A percentile compares a stretch with the other conserved stretches of the same genome.
Evolutionary conservation across 148 eudicot species (phyloP).

Genomic region (Silene conica): DNA sequence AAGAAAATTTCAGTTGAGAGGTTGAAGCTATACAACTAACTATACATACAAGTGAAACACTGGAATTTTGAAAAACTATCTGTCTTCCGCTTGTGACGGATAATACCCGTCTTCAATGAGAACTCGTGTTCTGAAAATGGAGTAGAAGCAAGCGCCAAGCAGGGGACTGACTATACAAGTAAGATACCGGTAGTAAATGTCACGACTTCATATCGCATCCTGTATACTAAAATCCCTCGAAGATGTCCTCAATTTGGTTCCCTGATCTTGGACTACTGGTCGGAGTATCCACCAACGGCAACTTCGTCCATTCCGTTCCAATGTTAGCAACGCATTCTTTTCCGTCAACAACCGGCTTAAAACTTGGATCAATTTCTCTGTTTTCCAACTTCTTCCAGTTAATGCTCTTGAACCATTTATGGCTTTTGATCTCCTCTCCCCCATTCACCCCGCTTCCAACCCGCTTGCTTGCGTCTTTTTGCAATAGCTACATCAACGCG

Average conservation of each 20-base stretch:
- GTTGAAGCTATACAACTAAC: too few relatives aligned
- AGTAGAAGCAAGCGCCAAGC: too few relatives aligned
- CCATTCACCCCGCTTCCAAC: constrained; percentile 35
- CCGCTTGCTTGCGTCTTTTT: constrained; percentile 43
- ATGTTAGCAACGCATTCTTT: constrained; percentile 38
- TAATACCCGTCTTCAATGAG: too few relatives aligned
- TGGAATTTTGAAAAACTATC: too few relatives aligned
- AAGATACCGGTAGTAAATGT: too few relatives aligned
- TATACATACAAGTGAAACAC: too few relatives aligned
- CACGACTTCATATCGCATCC: too few relatives aligned
- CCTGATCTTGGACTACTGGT: constrained; percentile 35
- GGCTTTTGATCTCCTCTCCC: constrained; percentile 36
- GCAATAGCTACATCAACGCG: constrained; percentile 31
- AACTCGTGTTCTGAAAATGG: too few relatives aligned
- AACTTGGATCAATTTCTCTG: constrained; percentile 39
- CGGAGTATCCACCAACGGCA: constrained; percentile 44
- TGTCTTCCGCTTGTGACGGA: too few relatives aligned
- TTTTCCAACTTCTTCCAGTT: constrained; percentile 54
- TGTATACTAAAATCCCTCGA: constrained; percentile 26
- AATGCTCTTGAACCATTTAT: constrained; percentile 47
- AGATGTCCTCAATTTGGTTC: constrained; percentile 16
- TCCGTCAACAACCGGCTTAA: constrained; percentile 37
- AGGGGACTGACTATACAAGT: too few relatives aligned
- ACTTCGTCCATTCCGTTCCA: constrained; percentile 33
- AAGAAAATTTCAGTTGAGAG: too few relatives aligned